These are phyloP conservation scores for Tausonia pullulans DNA, from an alignment of 1,284 basidiomycete species.

Conservation along the genomic window DNA sequence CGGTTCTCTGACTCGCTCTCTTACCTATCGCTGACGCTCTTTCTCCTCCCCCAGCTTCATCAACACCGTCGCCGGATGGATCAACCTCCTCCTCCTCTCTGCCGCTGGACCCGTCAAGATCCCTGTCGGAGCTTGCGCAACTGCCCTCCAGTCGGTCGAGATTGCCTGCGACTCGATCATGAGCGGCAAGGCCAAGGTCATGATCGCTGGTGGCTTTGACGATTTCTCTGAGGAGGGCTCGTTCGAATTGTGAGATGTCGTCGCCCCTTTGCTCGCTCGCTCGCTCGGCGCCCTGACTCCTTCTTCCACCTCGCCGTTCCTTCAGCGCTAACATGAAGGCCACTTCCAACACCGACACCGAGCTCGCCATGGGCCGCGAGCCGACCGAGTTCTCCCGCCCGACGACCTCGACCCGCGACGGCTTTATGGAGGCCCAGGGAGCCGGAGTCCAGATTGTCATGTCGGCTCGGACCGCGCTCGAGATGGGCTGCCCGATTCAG, in stretches of 20 bases:
- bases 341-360: constrained; percentile 89
- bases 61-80: constrained; percentile 96
- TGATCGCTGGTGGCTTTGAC: constrained; percentile 98
- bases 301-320: constrained; percentile 27
- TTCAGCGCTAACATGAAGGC: constrained; percentile 90
- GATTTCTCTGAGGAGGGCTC: constrained; percentile 96
- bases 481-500: constrained; percentile 86
- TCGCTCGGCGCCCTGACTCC: not conserved
- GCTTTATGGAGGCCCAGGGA: constrained; percentile 97
- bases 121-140: constrained; percentile 96
- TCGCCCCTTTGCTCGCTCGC: not conserved
- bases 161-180: constrained; percentile 94
- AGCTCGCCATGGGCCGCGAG: constrained; percentile 97
- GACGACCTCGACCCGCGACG: constrained; percentile 86
- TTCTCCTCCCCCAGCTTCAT: constrained; percentile 56
- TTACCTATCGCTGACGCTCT: constrained; percentile 18
- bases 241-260: constrained; percentile 59
- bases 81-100: constrained; percentile 85
- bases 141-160: constrained; percentile 92
- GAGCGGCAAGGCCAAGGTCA: constrained; percentile 93
- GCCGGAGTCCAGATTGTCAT: constrained; percentile 94
- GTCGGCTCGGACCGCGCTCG: constrained; percentile 89
- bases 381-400: constrained; percentile 98
- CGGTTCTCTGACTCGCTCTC: constrained; percentile 1
- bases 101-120: constrained; percentile 97